Evolutionary conservation across 495 filamentous ascomycete genomes (phyloP).

Genomic region (Rhizodiscina lignyota): DNA sequence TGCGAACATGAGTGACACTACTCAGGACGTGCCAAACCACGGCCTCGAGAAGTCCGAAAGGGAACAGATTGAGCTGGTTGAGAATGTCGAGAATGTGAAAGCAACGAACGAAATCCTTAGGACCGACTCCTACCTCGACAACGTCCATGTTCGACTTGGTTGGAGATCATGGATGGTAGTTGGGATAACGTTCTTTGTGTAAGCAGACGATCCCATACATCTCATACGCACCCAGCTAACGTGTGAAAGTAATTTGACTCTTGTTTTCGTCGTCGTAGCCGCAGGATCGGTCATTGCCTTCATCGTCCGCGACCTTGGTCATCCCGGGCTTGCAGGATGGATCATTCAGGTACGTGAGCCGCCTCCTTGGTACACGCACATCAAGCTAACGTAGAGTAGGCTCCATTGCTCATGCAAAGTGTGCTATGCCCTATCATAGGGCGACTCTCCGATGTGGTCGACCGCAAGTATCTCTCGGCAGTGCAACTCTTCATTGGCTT

Average conservation of each 20-base stretch:
- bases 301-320: neutral
- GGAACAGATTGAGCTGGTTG: too few species aligned
- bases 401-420: slow-evolving; percentile 12
- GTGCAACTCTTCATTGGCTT: slow-evolving; percentile 34
- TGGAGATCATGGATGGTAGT: neutral
- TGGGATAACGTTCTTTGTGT: neutral
- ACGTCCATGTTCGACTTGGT: neutral
- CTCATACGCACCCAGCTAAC: neutral
- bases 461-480: slow-evolving; percentile 32
- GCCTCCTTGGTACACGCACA: neutral
- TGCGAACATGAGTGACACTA: too few species aligned
- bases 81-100: too few species aligned
- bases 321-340: neutral
- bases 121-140: neutral
- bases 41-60: too few species aligned
- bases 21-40: too few species aligned
- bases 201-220: neutral
- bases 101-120: too few species aligned
- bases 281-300: neutral
- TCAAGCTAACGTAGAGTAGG: slow-evolving; percentile 10
- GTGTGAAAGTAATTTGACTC: neutral
- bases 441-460: slow-evolving; percentile 36
- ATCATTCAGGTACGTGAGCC: slow-evolving; percentile 1
- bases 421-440: slow-evolving; percentile 37
- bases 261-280: neutral